Conservation (phyloP, 2,329 filamentous ascomycete species). For the Scleromitrula shiraiana region DNA sequence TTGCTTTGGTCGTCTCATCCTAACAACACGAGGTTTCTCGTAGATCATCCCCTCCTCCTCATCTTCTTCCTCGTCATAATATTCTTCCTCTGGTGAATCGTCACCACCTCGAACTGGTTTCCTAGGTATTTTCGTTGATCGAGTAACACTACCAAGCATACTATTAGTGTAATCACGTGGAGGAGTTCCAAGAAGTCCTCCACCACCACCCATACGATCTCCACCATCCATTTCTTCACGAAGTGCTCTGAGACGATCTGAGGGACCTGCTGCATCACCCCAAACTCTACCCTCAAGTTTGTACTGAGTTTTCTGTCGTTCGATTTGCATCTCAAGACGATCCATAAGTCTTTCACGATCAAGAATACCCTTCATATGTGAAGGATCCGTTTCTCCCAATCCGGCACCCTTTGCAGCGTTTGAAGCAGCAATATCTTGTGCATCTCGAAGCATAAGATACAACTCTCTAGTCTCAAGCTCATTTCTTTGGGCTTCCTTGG, state of each 20-base stretch:
- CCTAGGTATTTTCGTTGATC: constrained; percentile 48
- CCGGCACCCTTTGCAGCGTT: constrained; percentile 55
- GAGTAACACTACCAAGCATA: constrained; percentile 64
- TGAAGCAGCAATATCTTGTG: constrained; percentile 89
- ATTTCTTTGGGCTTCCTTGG: constrained; percentile 87
- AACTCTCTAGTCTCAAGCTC: constrained; percentile 93
- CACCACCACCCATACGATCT: constrained; percentile 34
- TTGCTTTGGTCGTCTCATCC: constrained; percentile 63
- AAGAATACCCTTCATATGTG: constrained; percentile 82
- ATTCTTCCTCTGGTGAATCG: constrained; percentile 25
- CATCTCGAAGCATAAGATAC: constrained; percentile 96
- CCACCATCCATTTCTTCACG: constrained; percentile 87
- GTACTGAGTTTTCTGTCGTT: constrained; percentile 94
- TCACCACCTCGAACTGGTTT: constrained; percentile 43
- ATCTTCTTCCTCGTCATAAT: constrained; percentile 33
- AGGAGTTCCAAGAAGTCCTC: constrained; percentile 33
- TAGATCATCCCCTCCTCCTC: constrained; percentile 48
- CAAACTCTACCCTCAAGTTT: constrained; percentile 92
- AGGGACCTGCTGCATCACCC: constrained; percentile 74
- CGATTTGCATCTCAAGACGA: constrained; percentile 87
- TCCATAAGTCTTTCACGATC: constrained; percentile 91
- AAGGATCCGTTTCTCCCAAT: constrained; percentile 56
- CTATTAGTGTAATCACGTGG: constrained; percentile 61
- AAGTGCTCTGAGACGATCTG: constrained; percentile 82
- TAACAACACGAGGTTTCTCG: constrained; percentile 68